These are phyloP conservation scores for Emmonsia crescens DNA, from an alignment of 2,329 filamentous ascomycete species.

Conservation along the genomic window DNA sequence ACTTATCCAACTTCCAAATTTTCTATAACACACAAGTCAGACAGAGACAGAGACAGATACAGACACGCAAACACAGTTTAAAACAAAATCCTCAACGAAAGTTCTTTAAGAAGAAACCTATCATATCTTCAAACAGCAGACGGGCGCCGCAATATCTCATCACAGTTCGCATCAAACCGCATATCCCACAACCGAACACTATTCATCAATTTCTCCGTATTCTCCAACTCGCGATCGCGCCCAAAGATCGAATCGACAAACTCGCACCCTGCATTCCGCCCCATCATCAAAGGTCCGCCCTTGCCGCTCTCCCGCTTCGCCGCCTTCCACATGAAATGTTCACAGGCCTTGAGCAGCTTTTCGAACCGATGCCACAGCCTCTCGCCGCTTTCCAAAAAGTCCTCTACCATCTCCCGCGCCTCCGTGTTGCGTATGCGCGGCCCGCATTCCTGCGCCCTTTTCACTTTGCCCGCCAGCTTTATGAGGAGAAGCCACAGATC, in stretches of 20 bases:
- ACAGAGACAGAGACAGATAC: background rate
- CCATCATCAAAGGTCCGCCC: constrained; percentile 56
- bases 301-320: constrained; percentile 60
- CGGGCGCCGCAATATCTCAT: constrained; percentile 51
- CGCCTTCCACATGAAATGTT: constrained; percentile 88
- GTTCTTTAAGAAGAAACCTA: background rate
- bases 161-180: constrained; percentile 92
- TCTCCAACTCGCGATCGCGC: constrained; percentile 75
- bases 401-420: constrained; percentile 69
- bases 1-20: background rate
- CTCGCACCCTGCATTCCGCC: constrained; percentile 84
- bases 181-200: constrained; percentile 80
- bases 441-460: constrained; percentile 71
- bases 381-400: constrained; percentile 83
- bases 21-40: background rate
- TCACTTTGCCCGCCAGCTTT: constrained; percentile 86
- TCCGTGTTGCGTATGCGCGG: constrained; percentile 61
- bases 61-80: too few relatives aligned
- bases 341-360: constrained; percentile 78
- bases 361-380: constrained; percentile 76
- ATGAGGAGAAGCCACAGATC: constrained; percentile 94
- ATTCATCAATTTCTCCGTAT: constrained; percentile 88
- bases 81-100: too few relatives aligned
- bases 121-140: background rate
- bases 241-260: constrained; percentile 96